Evolutionary conservation across 768 basidiomycete species (phyloP).

Genomic region (Heimioporus sp.): DNA sequence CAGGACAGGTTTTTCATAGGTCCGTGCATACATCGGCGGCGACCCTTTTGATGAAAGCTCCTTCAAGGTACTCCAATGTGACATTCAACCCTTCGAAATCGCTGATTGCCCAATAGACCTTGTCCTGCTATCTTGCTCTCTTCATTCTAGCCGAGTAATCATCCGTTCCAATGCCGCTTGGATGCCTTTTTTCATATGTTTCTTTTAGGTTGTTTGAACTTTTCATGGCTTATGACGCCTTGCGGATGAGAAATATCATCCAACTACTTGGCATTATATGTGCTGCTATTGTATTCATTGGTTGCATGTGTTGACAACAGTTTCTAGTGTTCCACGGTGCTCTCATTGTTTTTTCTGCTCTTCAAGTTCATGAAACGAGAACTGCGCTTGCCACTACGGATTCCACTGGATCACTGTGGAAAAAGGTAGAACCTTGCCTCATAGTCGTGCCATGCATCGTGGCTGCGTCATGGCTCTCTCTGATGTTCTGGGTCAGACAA

Average conservation of each 20-base stretch:
- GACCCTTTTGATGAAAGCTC: slow-evolving; percentile 14
- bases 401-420: slow-evolving; percentile 57
- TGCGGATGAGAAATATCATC: slow-evolving; percentile 73
- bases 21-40: slow-evolving; percentile 37
- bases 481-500: slow-evolving; percentile 67
- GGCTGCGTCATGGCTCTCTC: slow-evolving; percentile 58
- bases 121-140: slow-evolving; percentile 82
- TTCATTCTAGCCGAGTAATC: slow-evolving; percentile 80
- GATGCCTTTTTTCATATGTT: slow-evolving; percentile 1
- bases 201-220: slow-evolving; percentile 70
- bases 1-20: slow-evolving; percentile 36
- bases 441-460: slow-evolving; percentile 74
- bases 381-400: slow-evolving; percentile 51
- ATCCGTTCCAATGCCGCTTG: not conserved
- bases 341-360: slow-evolving; percentile 67
- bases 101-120: slow-evolving; percentile 45
- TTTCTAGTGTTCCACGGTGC: slow-evolving; percentile 64
- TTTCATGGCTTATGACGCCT: slow-evolving; percentile 80
- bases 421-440: slow-evolving; percentile 59
- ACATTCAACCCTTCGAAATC: slow-evolving; percentile 1
- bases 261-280: slow-evolving; percentile 73
- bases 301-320: slow-evolving; percentile 3
- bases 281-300: slow-evolving; percentile 31
- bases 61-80: slow-evolving; percentile 49
- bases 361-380: slow-evolving; percentile 77